Percentiles rank a stretch among this genome's conserved stretches.
Conservation (phyloP, 1,284 basidiomycete genomes). For the Boletellus deceptivus region DNA sequence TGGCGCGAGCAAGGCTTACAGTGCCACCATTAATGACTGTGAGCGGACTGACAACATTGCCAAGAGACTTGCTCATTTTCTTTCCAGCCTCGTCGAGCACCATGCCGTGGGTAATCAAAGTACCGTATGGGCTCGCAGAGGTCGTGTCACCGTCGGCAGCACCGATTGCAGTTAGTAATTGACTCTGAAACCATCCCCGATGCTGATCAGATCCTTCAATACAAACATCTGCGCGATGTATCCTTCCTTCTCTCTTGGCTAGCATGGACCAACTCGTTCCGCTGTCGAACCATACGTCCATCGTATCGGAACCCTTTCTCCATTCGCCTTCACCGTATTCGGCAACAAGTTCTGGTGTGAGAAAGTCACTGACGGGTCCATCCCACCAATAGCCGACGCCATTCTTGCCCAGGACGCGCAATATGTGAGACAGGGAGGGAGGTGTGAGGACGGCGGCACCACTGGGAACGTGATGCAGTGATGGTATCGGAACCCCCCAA, state of each 20-base stretch:
- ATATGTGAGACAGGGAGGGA: constrained; percentile 75
- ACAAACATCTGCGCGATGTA: constrained; percentile 78
- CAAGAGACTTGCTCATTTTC: constrained; percentile 99
- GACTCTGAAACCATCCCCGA: constrained; percentile 99
- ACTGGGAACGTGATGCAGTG: constrained; percentile 70
- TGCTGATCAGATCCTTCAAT: constrained; percentile 98
- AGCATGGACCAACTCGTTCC: constrained; percentile 94
- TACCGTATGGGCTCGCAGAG: constrained; percentile 69
- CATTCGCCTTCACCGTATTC: constrained; percentile 49
- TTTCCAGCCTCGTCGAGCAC: constrained; percentile 88
- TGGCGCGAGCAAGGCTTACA: constrained; percentile 44
- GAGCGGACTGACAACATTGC: constrained; percentile 89
- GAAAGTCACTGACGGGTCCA: constrained; percentile 80
- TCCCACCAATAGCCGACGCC: constrained; percentile 92
- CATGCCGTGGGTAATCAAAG: constrained; percentile 95
- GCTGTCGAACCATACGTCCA: constrained; percentile 99
- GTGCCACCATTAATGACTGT: constrained; percentile 77
- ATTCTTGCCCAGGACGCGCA: constrained; percentile 68
- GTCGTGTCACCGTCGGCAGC: constrained; percentile 34
- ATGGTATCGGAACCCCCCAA: constrained; percentile 98
- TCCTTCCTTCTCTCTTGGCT: constrained; percentile 30
- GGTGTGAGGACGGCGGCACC: constrained; percentile 68
- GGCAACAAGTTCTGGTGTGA: constrained; percentile 57
- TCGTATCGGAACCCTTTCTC: constrained; percentile 86
- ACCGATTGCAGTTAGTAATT: constrained; percentile 82